A percentile compares a stretch with the other conserved stretches of the same genome.
phyloP scores from a whole-genome alignment of 2,329 filamentous ascomycete genomes.

The Claviceps maximensis region DNA sequence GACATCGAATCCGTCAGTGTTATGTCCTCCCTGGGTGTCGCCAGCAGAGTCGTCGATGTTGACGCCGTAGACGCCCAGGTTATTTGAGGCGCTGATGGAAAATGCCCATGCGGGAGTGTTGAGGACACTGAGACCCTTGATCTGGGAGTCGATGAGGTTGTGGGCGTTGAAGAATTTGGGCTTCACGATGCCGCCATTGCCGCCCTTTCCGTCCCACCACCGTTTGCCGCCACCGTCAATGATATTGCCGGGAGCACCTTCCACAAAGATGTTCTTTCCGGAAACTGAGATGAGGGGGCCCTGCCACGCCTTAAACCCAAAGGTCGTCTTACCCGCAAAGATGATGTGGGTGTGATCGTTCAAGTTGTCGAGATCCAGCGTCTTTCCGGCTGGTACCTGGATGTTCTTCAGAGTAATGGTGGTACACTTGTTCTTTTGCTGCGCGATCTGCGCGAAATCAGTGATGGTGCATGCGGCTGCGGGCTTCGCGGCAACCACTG shows the following conservation, averaged over 20 bases:
- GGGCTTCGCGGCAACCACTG: not conserved
- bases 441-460: not conserved
- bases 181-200: slow-evolving; percentile 47
- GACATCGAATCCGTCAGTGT: slow-evolving; percentile 1
- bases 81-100: not conserved
- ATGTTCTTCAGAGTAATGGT: not conserved
- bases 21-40: not conserved
- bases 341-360: not conserved
- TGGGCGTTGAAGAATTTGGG: slow-evolving; percentile 46
- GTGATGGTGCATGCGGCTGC: not conserved
- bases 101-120: not conserved
- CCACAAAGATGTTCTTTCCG: not conserved
- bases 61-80: not conserved
- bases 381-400: not conserved
- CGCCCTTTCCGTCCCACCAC: slow-evolving; percentile 50
- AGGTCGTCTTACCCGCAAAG: not conserved
- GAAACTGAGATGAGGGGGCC: not conserved
- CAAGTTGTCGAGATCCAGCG: not conserved
- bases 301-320: not conserved
- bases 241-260: slow-evolving; percentile 12
- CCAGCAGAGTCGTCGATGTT: not conserved
- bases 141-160: slow-evolving; percentile 13
- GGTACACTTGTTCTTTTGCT: not conserved
- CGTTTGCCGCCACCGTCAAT: slow-evolving; percentile 42
- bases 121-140: not conserved